These are phyloP conservation scores for Coemansia sp. DNA, from an alignment of 192 early-diverging fungal genomes.

Conservation along the genomic window DNA sequence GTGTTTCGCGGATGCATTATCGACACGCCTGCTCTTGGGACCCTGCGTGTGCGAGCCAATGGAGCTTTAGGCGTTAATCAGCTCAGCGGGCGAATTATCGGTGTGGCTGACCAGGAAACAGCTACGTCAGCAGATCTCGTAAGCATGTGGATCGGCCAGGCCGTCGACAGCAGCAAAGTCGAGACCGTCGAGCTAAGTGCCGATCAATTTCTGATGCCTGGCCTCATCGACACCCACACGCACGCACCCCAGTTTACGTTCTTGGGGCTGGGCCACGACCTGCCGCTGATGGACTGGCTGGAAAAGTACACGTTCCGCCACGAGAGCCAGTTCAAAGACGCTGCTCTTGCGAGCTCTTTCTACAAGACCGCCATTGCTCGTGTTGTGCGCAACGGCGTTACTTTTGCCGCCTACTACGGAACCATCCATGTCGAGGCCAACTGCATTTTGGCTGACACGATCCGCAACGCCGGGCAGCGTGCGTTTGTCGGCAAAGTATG, in stretches of 20 bases:
- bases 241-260: conserved; percentile 93
- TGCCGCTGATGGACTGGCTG: conserved; percentile 89
- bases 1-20: conserved; percentile 66
- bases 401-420: conserved; percentile 88
- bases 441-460: conserved; percentile 70
- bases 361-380: conserved; percentile 71
- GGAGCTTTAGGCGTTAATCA: conserved; percentile 68
- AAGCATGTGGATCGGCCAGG: conserved; percentile 23
- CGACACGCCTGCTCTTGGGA: conserved; percentile 61
- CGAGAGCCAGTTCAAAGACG: conserved; percentile 72
- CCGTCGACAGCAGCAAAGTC: conserved; percentile 8
- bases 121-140: conserved; percentile 18
- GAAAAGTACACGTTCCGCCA: conserved; percentile 87
- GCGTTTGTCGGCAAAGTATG: conserved; percentile 94
- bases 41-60: conserved; percentile 67
- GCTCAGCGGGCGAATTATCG: conserved; percentile 64
- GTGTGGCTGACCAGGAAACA: conserved; percentile 33
- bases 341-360: conserved; percentile 63
- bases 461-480: conserved; percentile 81
- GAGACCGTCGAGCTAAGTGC: conserved; percentile 31
- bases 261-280: conserved; percentile 85
- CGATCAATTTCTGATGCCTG: conserved; percentile 82
- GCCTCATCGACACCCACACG: conserved; percentile 91
- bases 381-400: conserved; percentile 80
- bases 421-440: conserved; percentile 83